These are phyloP conservation scores for Fusarium verrucosum DNA, from an alignment of 2,329 filamentous ascomycete genomes.

Conservation along the genomic window DNA sequence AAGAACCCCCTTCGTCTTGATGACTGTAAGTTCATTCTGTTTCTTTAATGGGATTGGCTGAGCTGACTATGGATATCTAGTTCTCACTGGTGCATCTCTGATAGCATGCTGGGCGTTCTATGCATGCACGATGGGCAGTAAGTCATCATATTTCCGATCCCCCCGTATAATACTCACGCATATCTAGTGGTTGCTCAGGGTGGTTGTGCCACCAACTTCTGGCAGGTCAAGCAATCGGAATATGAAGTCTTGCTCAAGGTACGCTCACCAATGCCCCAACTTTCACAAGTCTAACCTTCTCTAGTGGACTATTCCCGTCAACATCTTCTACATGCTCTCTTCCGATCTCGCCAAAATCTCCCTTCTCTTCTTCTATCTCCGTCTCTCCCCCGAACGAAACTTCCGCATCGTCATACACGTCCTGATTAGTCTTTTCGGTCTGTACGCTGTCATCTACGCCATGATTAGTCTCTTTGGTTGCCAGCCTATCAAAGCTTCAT, in stretches of 20 bases:
- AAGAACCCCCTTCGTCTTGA: slow-evolving; percentile 32
- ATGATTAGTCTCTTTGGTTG: slow-evolving; percentile 39
- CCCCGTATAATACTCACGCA: background rate
- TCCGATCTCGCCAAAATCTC: slow-evolving; percentile 40
- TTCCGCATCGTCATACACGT: slow-evolving; percentile 27
- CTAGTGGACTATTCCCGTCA: slow-evolving; percentile 39
- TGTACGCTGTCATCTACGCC: slow-evolving; percentile 36
- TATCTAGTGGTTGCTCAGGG: slow-evolving; percentile 29
- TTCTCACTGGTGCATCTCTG: slow-evolving; percentile 31
- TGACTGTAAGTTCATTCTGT: background rate
- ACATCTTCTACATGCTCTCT: slow-evolving; percentile 41
- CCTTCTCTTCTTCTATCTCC: slow-evolving; percentile 37
- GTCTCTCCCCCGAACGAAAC: slow-evolving; percentile 32
- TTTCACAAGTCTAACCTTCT: background rate
- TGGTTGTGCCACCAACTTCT: slow-evolving; percentile 34
- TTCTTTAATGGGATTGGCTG: fast-evolving
- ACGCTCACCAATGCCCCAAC: fast-evolving
- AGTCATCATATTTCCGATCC: background rate
- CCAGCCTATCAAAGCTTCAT: slow-evolving; percentile 35
- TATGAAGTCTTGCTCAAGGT: slow-evolving; percentile 33
- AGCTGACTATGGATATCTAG: background rate
- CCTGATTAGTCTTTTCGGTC: slow-evolving; percentile 8
- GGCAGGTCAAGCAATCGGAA: slow-evolving; percentile 25
- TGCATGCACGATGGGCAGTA: slow-evolving; percentile 40
- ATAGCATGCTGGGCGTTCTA: slow-evolving; percentile 38